A percentile compares a stretch with the other conserved stretches of the same genome.
Evolutionary conservation across 495 filamentous ascomycete genomes (phyloP).

Genomic region (Margaritispora aquatica): DNA sequence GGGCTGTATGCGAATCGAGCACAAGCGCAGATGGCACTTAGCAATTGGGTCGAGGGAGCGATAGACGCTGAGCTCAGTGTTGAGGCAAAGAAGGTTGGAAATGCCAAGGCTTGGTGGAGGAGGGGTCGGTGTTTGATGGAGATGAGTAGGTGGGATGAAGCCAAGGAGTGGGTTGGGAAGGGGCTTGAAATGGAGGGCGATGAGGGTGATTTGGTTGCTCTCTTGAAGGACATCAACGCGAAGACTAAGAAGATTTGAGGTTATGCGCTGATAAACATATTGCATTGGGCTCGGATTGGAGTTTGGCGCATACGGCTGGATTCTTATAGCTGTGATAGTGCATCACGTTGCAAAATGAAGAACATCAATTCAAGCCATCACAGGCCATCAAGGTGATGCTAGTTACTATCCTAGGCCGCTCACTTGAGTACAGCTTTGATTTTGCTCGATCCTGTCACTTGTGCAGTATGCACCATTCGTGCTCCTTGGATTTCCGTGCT

Average conservation of each 20-base stretch:
- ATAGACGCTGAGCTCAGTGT: constrained; percentile 82
- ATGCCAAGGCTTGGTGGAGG: constrained; percentile 93
- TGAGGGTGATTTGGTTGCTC: constrained; percentile 58
- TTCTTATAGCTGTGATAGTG: no score
- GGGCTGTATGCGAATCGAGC: constrained; percentile 79
- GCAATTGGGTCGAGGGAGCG: constrained; percentile 73
- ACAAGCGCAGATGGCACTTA: constrained; percentile 77
- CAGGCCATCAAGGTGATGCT: no score
- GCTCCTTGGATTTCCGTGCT: no score
- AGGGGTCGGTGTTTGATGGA: constrained; percentile 75
- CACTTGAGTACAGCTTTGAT: no score
- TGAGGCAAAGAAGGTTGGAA: constrained; percentile 79
- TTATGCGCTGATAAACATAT: background rate
- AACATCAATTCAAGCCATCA: no score
- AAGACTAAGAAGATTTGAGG: constrained; percentile 25
- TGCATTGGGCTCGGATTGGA: constrained; percentile 1
- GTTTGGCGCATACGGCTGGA: background rate
- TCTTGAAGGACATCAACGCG: constrained; percentile 65
- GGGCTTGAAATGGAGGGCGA: constrained; percentile 81
- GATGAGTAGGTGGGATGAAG: constrained; percentile 87
- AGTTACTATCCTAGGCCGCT: no score
- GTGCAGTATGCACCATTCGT: no score
- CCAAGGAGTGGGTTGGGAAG: constrained; percentile 60
- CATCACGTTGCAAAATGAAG: no score
- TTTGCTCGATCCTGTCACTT: no score